A percentile compares a stretch with the other conserved stretches of the same genome.
Conservation (phyloP, 768 basidiomycete species). For the Strobilomyces confusus region DNA sequence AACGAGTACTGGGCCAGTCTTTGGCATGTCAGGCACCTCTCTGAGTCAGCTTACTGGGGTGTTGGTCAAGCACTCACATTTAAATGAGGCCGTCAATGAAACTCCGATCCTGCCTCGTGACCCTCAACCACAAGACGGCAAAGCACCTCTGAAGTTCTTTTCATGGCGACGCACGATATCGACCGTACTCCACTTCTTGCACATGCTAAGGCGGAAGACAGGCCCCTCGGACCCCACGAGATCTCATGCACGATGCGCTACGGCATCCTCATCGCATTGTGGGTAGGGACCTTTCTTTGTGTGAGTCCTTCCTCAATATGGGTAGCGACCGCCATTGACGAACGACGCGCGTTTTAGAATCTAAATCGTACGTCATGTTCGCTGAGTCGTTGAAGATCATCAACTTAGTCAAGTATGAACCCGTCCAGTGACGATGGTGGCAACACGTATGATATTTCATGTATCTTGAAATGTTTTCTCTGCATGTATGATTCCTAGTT, state of each 20-base stretch:
- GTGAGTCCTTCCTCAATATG: conserved; percentile 32
- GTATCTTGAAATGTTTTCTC: not conserved
- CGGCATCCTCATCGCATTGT: conserved; percentile 64
- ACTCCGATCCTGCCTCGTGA: too few relatives aligned
- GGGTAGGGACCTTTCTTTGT: conserved; percentile 66
- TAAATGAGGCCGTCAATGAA: too few relatives aligned
- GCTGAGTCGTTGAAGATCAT: not conserved
- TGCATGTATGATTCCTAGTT: not conserved
- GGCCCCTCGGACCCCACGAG: conserved; percentile 48
- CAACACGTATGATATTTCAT: conserved; percentile 10
- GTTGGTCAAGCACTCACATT: too few relatives aligned
- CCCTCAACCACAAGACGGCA: too few relatives aligned
- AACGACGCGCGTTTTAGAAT: not conserved
- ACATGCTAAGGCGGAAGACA: not conserved
- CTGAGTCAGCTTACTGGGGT: too few relatives aligned
- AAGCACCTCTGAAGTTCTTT: too few relatives aligned
- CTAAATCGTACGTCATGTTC: conserved; percentile 1
- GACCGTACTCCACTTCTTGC: conserved; percentile 24
- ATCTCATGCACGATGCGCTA: conserved; percentile 53
- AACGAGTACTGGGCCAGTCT: too few relatives aligned
- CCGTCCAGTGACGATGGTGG: conserved; percentile 22
- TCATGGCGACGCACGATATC: not conserved
- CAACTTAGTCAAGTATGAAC: not conserved
- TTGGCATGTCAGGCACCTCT: too few relatives aligned
- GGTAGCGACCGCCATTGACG: not conserved